Base-by-base conservation (phyloP, 805 yeast genomes). In the Candida berthetii region DNA sequence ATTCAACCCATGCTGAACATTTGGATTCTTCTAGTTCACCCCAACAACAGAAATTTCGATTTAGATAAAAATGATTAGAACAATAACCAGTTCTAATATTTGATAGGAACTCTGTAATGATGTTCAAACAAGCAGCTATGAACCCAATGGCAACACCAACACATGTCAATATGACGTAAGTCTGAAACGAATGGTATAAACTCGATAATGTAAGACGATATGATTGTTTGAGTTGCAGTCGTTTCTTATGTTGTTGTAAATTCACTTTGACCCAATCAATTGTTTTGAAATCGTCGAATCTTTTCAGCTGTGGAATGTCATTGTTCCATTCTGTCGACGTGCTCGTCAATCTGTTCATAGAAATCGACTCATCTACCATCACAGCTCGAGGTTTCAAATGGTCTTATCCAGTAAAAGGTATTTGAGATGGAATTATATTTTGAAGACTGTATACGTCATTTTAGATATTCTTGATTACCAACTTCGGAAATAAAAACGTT, bases 21-120 rank as follows among this genome's bases (percentile, higher is more conserved):
- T 55, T 47, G 5, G 58, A 47, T 39, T 66, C 71, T 32, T 60
- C 60, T 15, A 65, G 50, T 39, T 63, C 76, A 15, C 81, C 85
- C 78, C 85, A 77, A 61, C 98, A 91, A 61, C 99, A 93, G 52
- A 87, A 86, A 8, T 76, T 68, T 56, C 75, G 73, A 60, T 79
- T 88, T 27, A 89, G 66, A 51, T 89, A 78, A 59, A 88, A 78
- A 27, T 79, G 77, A 16, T 71, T 61, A 2, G 76, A 58, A 63
- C 99, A 93, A 60, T 82, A 78, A 0, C 99, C 99, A 2, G 76
- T 65, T 46, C 88, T 78, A 46, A 89, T 61, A 53, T 82, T 82
- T 3, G 88, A 83, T n/a, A 93, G 63, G 76, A 90, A 88, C 39
- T 87, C 91, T 0, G 98, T 88, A 15, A 88, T 71, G 15, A 91